These are phyloP conservation scores for Chlorella sorokiniana DNA, from an alignment of 139 green algal genomes.

Conservation along the genomic window DNA sequence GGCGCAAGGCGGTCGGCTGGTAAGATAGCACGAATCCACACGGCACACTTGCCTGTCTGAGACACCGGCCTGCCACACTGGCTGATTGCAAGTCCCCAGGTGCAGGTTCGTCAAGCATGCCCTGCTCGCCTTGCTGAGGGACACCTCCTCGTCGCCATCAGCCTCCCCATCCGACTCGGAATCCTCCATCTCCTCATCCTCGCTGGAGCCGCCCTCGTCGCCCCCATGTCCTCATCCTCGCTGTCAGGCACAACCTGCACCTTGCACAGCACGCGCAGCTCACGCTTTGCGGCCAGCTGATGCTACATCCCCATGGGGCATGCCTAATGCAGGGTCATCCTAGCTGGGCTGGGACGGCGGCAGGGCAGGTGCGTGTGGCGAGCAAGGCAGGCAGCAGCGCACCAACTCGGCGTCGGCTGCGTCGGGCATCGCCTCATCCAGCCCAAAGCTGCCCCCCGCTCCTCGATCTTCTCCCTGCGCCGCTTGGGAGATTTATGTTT, in stretches of 20 bases:
- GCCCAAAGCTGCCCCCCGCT: conserved; percentile 9
- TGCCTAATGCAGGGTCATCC: no score
- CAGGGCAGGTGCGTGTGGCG: not conserved
- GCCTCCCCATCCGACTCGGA: no score
- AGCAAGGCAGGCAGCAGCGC: not conserved
- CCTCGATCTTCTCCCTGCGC: conserved; percentile 1
- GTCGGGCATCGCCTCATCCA: not conserved
- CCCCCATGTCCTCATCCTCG: not conserved
- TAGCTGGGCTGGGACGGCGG: no score
- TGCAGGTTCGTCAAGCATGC: not conserved
- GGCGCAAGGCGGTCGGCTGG: no score
- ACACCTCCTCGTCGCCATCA: not conserved
- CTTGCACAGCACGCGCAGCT: no score
- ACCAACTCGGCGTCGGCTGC: not conserved
- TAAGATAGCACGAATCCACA: no score
- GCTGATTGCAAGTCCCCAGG: no score
- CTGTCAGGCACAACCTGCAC: not conserved
- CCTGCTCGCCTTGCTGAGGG: not conserved
- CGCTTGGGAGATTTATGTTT: not conserved
- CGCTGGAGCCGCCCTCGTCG: not conserved
- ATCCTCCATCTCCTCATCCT: not conserved
- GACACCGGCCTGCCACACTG: no score
- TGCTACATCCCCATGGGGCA: no score
- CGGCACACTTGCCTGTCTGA: no score
- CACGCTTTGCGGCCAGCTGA: no score